Base-by-base conservation (phyloP, 1,284 basidiomycete species). In the Coniferiporia sulphurascens region DNA sequence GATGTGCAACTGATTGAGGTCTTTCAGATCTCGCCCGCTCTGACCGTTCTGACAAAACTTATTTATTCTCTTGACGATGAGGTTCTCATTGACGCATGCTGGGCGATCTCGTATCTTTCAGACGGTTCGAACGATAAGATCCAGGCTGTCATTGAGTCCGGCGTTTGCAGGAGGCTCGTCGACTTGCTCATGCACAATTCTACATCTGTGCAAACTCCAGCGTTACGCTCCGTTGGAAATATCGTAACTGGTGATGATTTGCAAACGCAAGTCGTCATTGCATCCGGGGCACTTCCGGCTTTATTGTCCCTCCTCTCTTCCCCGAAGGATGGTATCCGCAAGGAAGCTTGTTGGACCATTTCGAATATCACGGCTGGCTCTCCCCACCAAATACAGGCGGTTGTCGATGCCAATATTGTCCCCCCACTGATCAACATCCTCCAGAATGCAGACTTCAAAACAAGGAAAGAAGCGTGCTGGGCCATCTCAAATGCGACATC, bases 81-180 rank as follows among this genome's bases (percentile, higher is more conserved):
- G 76, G 97, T 98, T 63, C 80, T 99, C 69, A 99, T 99, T 71
- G 97, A 99, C 73, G 97, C 97, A 34, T 99, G 97, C 82, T 99
- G 97, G 97, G 97, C 97, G 49, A 97, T 99, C 73, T 98, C 95
- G 32, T 99, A 99, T 77, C 88, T 99, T 38, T 99, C 97, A 1
- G 97, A 99, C 73, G 97, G 97, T 48, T 94, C 95, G 53, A 98
- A 98, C 72, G 97, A 99, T 76, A 99, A 99, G 81, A 99, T 99
- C 64, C 97, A 99, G 74, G 96, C 96, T 44, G 97, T 99, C 64
- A 99, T 99, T 68, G 97, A 99, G 76, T 93, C 92, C 17, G 97
- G 97, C 56, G 95, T 99, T 60, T 97, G 95, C 78, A 87, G 97
- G 73, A 88, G 97, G 68, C 86, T 99, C 64, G 97, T 99, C 38